These are phyloP conservation scores for Benincasa hispida DNA, from an alignment of 306 rosid genomes.

Conservation along the genomic window DNA sequence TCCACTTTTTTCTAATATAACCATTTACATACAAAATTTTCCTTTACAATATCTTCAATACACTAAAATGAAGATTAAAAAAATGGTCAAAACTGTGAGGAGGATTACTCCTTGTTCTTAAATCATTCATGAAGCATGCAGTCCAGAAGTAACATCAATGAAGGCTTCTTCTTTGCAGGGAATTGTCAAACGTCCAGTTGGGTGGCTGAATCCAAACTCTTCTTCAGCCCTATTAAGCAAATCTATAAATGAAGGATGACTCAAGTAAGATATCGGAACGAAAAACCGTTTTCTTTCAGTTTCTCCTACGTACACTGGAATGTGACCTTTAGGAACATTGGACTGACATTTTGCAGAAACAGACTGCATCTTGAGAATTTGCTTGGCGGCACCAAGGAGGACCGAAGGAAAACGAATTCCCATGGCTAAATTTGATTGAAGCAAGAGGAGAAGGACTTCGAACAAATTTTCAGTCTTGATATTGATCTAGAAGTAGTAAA, in stretches of 20 bases:
- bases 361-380: background rate
- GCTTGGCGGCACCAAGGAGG: background rate
- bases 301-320: constrained; percentile 39
- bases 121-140: background rate
- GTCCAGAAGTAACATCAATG: constrained; percentile 8
- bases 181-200: constrained; percentile 13
- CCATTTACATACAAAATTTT: background rate
- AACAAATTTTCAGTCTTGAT: background rate
- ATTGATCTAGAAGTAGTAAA: background rate
- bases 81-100: background rate
- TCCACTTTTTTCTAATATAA: background rate
- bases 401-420: background rate
- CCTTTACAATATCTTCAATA: background rate
- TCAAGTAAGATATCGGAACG: constrained; percentile 30
- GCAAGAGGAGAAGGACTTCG: background rate
- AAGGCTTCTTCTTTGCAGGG: constrained; percentile 15
- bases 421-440: background rate
- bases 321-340: constrained; percentile 32
- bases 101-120: background rate
- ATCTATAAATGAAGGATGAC: constrained; percentile 24
- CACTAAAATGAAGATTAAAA: background rate
- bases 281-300: constrained; percentile 23
- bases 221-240: constrained; percentile 27
- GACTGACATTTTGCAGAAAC: background rate
- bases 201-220: constrained; percentile 33